These are phyloP conservation scores for Entamoeba moshkovskii DNA, from an alignment of 208 protist species.

Conservation along the genomic window DNA sequence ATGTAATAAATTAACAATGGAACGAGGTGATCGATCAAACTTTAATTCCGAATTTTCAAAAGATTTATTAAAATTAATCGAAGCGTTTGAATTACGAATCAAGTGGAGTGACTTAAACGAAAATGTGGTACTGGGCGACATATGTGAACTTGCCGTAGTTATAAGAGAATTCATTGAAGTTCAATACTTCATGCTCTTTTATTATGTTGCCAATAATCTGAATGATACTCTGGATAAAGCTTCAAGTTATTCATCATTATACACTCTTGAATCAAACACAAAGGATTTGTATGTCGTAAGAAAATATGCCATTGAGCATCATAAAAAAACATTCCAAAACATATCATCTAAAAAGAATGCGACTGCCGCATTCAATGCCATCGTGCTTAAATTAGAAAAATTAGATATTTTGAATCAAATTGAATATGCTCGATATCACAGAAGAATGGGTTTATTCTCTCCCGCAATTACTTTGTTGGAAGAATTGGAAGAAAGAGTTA, in stretches of 20 bases:
- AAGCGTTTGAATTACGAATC: neutral
- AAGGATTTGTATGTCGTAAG: neutral
- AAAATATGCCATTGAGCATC: neutral
- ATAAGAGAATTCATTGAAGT: neutral
- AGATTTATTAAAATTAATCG: neutral
- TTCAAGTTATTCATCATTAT: neutral
- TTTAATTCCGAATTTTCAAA: neutral
- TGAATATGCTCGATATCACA: neutral
- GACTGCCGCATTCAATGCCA: neutral
- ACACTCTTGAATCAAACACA: neutral
- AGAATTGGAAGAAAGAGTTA: neutral
- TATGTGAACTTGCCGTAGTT: neutral
- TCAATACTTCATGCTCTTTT: neutral
- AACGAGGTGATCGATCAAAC: neutral
- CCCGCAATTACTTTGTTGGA: neutral
- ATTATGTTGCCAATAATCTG: neutral
- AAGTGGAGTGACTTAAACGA: neutral
- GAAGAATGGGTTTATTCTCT: neutral
- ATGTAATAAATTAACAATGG: neutral
- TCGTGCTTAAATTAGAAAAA: neutral
- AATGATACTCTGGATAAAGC: neutral
- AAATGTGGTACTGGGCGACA: neutral
- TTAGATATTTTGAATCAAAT: neutral
- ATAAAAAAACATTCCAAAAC: neutral
- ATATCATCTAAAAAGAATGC: neutral